Base-by-base conservation (phyloP, 257 asterid species). In the Cynanchum wilfordii region DNA sequence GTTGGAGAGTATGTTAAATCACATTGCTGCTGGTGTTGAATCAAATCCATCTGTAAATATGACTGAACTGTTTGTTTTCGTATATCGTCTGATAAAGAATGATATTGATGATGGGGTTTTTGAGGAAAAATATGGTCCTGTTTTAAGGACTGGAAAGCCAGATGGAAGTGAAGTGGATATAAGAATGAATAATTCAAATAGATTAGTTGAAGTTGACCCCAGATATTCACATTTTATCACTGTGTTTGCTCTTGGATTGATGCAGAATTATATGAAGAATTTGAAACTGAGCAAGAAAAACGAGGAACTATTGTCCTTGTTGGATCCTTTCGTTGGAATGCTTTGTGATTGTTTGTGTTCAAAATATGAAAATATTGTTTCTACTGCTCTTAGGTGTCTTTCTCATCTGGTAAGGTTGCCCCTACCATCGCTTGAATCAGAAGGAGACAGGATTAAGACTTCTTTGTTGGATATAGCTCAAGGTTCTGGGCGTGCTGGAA, bases 401-500 rank as follows among this genome's bases (percentile, higher is more conserved):
- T 78, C 93, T 75, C 81, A 85, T 69, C 73, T 94, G 71, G 86
- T 91, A 70, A 81, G 86, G 81, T 72, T 91, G 76, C 98, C 93
- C 65, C 82, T 94, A 83, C 96, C 92, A 27, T 90, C 98, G 50
- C 87, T 94, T 75, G 88, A 79, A 73, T 74, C 82, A 25, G 86
- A 87, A 59, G 91, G 93, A 51, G 93, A 89, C 78, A 84, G 79
- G 81, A 87, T 91, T 71, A 94, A 89, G 82, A 85, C 71, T 76
- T 86, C 98, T 5, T 82, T 94, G 82, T 77, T 94, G 85, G 81
- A 69, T 78, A 89, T 94, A 72, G 95, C 96, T 38, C 96, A 89
- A 81, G 86, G 90, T 74, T 85, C 99, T 19, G 75, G 79, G 54
- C 85, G 71, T 76, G 78, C 87, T 76, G 83, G 85, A 82, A 85